Conservation (phyloP, 768 basidiomycete species). For the Mrakia gelida region DNA sequence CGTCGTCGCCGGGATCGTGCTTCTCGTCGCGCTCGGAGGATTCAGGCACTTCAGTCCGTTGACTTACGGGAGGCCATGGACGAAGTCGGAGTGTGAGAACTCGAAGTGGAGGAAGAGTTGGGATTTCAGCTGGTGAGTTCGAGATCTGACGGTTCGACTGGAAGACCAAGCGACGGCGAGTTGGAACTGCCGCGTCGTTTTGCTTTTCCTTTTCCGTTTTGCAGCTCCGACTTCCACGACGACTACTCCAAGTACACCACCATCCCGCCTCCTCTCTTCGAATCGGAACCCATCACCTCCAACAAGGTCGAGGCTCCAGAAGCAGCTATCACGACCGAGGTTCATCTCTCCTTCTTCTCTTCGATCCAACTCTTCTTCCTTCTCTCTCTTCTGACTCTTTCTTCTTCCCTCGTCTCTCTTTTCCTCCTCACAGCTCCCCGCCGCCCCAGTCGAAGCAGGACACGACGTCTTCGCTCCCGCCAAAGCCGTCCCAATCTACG, state of each 20-base stretch:
- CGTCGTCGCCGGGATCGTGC: conserved; percentile 71
- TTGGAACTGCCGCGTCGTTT: not conserved
- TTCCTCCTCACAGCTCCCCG: not conserved
- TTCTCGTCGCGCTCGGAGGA: conserved; percentile 62
- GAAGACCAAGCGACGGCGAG: not conserved
- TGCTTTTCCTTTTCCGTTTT: not conserved
- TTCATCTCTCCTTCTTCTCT: not conserved
- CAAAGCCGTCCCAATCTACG: conserved; percentile 13
- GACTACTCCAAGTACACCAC: conserved; percentile 37
- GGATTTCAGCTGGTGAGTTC: conserved; percentile 76
- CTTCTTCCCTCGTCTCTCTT: not conserved
- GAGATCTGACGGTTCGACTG: not conserved
- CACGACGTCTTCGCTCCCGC: conserved; percentile 25
- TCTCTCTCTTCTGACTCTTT: not conserved
- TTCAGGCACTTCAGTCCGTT: conserved; percentile 76
- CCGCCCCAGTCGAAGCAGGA: conserved; percentile 22
- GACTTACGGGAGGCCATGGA: conserved; percentile 82
- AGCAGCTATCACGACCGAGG: not conserved
- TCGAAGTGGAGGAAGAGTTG: conserved; percentile 87
- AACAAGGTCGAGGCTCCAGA: not conserved
- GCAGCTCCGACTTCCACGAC: conserved; percentile 42
- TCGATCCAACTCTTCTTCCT: not conserved
- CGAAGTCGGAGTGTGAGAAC: conserved; percentile 65
- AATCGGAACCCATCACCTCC: conserved; percentile 9
- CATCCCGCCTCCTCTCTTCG: not conserved